Evolutionary conservation across 768 basidiomycete genomes (phyloP), one percentile per base, ranked within the genome.

Genomic region (Phlebiopsis gigantea): DNA sequence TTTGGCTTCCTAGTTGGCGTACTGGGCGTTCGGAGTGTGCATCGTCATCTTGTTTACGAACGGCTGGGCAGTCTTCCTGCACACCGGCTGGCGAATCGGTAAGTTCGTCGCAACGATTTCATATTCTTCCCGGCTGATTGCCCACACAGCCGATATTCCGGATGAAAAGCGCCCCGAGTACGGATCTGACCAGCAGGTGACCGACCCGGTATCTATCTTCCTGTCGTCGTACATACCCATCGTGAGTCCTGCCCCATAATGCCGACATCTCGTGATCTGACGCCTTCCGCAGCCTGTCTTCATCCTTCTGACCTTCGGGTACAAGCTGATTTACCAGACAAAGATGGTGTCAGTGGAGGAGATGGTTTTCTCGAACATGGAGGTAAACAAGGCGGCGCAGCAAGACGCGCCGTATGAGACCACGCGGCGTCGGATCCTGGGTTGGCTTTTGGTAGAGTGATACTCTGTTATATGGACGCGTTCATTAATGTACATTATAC

Each of bases 281-380:
- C 43, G 8, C 53, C 5, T 26, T 22, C 46, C 46, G 2, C 42
- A 66, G 67, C 67, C 65, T 1, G 62, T 66, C 46, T 68, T 66
- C 53, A 14, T 66, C 1, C 58, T 68, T 6, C 51, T 68, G 19
- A 66, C 64, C 2, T 63, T 66, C 22, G 67, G 67, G 14, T 68
- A 68, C 59, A 68, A 68, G 55, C 61, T 68, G n/a, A 64, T 68
- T 51, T 57, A 66, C 52, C 65, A 66, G 50, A 68, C 67, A 26
- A 56, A 63, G 48, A 62, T 66, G 64, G 55, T 63, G 9, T 26
- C 46, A 5, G 21, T 65, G 8, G 66, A 68, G 15, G 57, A 66
- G 25, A 68, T 68, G 65, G 39, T 54, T 15, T 68, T 68, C 54
- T 22, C 34, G 19, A 30, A 21, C 5, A n/a, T 42, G 22, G 39